phyloP scores from a whole-genome alignment of 179 eudicot species.

The Nepenthes alata region DNA sequence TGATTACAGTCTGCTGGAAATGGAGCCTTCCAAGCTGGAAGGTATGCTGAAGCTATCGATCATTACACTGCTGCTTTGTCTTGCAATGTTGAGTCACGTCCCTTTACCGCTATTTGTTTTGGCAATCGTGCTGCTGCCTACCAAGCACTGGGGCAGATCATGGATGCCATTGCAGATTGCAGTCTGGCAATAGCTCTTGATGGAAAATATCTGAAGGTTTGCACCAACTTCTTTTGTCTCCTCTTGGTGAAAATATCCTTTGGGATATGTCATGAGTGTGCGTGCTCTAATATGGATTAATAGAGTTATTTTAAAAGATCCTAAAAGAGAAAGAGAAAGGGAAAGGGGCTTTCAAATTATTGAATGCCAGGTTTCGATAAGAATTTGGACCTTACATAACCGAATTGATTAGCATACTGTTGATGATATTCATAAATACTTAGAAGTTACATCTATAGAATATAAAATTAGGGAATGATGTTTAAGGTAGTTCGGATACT shows the following conservation, averaged over 20 bases:
- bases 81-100: conserved; percentile 55
- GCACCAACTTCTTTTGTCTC: conserved; percentile 1
- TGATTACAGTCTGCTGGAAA: conserved; percentile 68
- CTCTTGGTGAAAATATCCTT: not conserved
- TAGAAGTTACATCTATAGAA: too few species aligned
- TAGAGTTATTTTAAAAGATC: too few species aligned
- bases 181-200: conserved; percentile 83
- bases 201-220: conserved; percentile 44
- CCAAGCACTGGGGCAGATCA: conserved; percentile 62
- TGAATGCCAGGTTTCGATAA: not conserved
- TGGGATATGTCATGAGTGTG: not conserved
- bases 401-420: not conserved
- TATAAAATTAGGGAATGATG: too few species aligned
- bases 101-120: conserved; percentile 88
- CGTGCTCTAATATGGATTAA: too few species aligned
- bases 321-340: too few species aligned
- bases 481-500: too few species aligned
- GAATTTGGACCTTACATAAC: not conserved
- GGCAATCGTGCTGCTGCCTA: conserved; percentile 95
- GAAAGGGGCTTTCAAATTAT: too few species aligned
- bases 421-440: not conserved
- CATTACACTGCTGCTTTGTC: conserved; percentile 77
- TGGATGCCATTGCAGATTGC: conserved; percentile 92
- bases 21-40: conserved; percentile 65
- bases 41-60: conserved; percentile 75